Base-by-base conservation (phyloP, 169 alveolate species). In the Theileria parva region DNA sequence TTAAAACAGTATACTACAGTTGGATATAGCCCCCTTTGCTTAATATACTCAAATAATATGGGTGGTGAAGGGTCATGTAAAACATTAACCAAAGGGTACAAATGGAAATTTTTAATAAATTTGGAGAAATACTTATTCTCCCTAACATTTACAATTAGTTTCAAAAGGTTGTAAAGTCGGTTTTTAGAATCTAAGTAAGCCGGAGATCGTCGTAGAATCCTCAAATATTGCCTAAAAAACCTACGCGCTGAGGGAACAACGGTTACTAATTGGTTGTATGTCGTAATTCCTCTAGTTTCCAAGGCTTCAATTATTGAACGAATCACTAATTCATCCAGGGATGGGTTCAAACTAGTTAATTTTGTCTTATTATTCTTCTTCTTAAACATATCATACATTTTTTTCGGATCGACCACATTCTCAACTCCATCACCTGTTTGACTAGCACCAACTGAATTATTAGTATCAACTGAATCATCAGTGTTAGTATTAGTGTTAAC, bases 261-360 rank as follows among this genome's bases (percentile, higher is more conserved):
- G 12, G 37, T 34, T 9, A 53, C 59, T 55, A 83, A 34, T 39
- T 74, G 75, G 57, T 63, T 53, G 30, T 64, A 1, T 7, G 86
- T 83, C 51, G 57, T 85, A 21, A 83, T 50, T 23, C 89, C 89
- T 17, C 11, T 21, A 0, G 27, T 0, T 27, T 48, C n/a, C 76
- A 83, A 9, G n/a, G 77, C 60, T n/a, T 83, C 77, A 74, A 66
- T 63, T 23, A 83, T 23, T 15, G 77, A 23, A 9, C 50, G 39
- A 32, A 48, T 68, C 4, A 48, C 7, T 53, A 69, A 13, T 0
- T 23, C 69, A 4, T 67, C 30, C 34, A 68, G 61, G 55, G 60
- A 21, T 27, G 30, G 50, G 77, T 83, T 30, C 28, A 72, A 48
- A 15, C 57, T 23, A 23, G 34, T 27, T 4, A 23, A 0, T 21